Base-by-base conservation (phyloP, 2,329 filamentous ascomycete genomes). In the Cucurbitaria berberidis region DNA sequence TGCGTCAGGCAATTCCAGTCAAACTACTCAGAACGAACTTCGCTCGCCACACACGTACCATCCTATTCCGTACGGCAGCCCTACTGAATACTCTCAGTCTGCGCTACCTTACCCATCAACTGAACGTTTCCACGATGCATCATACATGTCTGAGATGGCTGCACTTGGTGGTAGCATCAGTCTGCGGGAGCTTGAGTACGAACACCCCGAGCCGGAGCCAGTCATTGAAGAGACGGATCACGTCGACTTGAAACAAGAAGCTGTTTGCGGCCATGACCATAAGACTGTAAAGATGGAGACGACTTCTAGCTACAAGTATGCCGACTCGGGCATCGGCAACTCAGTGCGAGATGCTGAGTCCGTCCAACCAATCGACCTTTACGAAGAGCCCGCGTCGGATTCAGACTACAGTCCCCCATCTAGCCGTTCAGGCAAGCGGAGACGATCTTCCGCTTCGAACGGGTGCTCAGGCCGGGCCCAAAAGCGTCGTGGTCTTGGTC, bases 281-380 rank as follows among this genome's bases (percentile, higher is more conserved):
- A 36, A 41, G 19, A 38, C 42, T 11, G 42, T 55, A 21, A 65
- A 66, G 48, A 49, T 53, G n/a, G 66, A 68, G 38, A 42, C 47
- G 5, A 34, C 59, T 9, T 21, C 49, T 2, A 34, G 29, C 16
- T 63, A 61, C 51, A 58, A 55, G 7, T 67, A 66, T 46, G 48
- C 67, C 18, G 68, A 72, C 46, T 68, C 70, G 8, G 59, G 60
- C 5, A 63, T 73, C 27, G 62, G 57, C 30, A 59, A 61, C 26
- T 72, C 69, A 13, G 51, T 65, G 5, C 63, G 73, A 35, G 73
- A 73, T 29, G 70, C 71, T 15, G 73, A 76, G 53, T 74, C 67
- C 5, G 74, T 76, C 5, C 68, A 74, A 51, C 72, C 70, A 3
- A 59, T 69, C 18, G 60, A 63, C 11, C 52, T 59, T 5, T 60